Conservation (phyloP, 768 basidiomycete species). For the Leccinum imitatum region DNA sequence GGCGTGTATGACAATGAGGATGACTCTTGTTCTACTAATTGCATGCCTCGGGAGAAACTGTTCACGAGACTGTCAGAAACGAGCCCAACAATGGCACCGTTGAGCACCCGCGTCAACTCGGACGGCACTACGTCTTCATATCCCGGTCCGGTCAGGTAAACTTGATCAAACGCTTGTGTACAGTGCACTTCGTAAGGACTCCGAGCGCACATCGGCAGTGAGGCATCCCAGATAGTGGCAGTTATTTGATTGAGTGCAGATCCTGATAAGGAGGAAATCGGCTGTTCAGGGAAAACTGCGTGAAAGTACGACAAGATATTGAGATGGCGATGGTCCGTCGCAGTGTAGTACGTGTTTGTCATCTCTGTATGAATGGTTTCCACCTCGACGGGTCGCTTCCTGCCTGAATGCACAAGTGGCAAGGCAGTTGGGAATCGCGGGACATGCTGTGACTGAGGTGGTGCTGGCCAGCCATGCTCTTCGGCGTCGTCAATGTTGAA, state of each 20-base stretch:
- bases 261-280: slow-evolving; percentile 12
- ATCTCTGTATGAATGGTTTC: slow-evolving; percentile 45
- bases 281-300: slow-evolving; percentile 39
- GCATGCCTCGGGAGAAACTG: not conserved
- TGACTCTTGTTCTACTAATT: not conserved
- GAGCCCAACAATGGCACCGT: slow-evolving; percentile 79
- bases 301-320: slow-evolving; percentile 80
- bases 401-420: slow-evolving; percentile 1
- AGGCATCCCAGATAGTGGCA: slow-evolving; percentile 62
- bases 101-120: slow-evolving; percentile 72
- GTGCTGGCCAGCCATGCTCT: slow-evolving; percentile 23
- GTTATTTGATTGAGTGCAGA: slow-evolving; percentile 34
- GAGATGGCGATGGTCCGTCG: slow-evolving; percentile 68
- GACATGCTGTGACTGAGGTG: slow-evolving; percentile 7
- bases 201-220: slow-evolving; percentile 62
- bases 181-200: slow-evolving; percentile 74
- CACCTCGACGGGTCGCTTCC: slow-evolving; percentile 19
- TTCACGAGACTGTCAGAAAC: slow-evolving; percentile 34
- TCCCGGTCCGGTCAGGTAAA: slow-evolving; percentile 72
- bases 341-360: slow-evolving; percentile 32
- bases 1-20: slow-evolving; percentile 57
- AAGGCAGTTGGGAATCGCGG: slow-evolving; percentile 1
- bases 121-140: slow-evolving; percentile 73
- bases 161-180: slow-evolving; percentile 52
- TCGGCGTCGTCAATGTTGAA: slow-evolving; percentile 25